Conservation (phyloP, 2,329 filamentous ascomycete species). For the Venturia asperata region DNA sequence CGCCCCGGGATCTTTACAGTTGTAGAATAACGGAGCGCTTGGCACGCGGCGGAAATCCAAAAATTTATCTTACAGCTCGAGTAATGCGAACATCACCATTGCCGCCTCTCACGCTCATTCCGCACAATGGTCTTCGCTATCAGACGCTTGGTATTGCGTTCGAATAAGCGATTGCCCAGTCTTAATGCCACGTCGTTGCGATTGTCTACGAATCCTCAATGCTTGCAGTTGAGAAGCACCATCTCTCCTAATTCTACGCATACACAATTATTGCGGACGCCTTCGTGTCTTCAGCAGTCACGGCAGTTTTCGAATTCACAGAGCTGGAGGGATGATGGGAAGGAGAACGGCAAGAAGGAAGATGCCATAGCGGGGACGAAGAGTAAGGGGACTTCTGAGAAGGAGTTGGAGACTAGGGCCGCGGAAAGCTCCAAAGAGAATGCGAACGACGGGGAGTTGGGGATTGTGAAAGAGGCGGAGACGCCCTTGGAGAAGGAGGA, state of each 20-base stretch:
- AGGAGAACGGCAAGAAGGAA: neutral
- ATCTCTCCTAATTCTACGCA: neutral
- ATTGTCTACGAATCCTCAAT: neutral
- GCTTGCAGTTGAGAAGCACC: neutral
- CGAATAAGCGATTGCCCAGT: neutral
- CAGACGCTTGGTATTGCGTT: constrained; percentile 12
- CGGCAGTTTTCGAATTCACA: neutral
- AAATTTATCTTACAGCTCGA: neutral
- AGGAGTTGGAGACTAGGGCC: neutral
- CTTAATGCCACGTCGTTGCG: neutral
- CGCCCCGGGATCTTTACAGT: neutral
- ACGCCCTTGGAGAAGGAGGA: neutral
- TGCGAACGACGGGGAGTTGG: neutral
- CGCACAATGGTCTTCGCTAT: constrained; percentile 13
- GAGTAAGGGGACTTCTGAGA: constrained; percentile 1
- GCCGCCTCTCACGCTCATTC: neutral
- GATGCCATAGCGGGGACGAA: neutral
- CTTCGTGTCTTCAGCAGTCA: neutral
- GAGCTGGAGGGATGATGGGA: neutral
- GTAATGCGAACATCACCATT: neutral
- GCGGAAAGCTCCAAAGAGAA: neutral
- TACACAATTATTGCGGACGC: constrained; percentile 5
- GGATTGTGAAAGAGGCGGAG: neutral
- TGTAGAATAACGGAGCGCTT: neutral
- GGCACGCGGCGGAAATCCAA: constrained; percentile 1